These are phyloP conservation scores for Excoecaria agallocha DNA, from an alignment of 345 rosid genomes.

Conservation along the genomic window DNA sequence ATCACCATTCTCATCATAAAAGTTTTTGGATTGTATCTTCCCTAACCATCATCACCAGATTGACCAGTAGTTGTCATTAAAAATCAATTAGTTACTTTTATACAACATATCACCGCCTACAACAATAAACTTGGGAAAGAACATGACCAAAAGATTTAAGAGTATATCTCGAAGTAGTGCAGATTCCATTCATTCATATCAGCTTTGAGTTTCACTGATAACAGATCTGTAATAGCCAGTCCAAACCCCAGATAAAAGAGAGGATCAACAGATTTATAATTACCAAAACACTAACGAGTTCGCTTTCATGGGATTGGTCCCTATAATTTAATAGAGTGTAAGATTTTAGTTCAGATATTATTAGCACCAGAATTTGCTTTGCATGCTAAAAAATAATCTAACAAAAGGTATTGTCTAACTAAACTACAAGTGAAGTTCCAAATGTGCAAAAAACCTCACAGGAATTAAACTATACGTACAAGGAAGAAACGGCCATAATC, in stretches of 20 bases:
- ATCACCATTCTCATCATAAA: not conserved
- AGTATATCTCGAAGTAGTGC: not conserved
- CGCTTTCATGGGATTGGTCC: not conserved
- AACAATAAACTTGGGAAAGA: not conserved
- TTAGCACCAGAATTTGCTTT: not conserved
- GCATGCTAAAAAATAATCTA: not conserved
- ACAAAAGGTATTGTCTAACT: not conserved
- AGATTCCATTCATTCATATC: too few species aligned
- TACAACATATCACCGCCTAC: not conserved
- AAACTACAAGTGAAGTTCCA: not conserved
- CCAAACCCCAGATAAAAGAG: not conserved
- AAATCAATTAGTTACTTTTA: not conserved
- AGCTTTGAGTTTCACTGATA: not conserved
- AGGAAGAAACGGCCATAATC: constrained; percentile 71
- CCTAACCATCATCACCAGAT: not conserved
- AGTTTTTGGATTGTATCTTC: not conserved
- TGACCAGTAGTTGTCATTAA: not conserved
- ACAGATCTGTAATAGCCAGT: not conserved
- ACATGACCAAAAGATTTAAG: not conserved
- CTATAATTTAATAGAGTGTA: not conserved
- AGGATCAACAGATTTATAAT: not conserved
- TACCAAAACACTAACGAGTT: not conserved
- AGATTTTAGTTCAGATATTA: not conserved
- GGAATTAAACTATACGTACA: constrained; percentile 33
- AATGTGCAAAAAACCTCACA: not conserved